Evolutionary conservation across 768 basidiomycete species (phyloP), one percentile per base, ranked within the genome.

Genomic region (Lentinula lateritia): DNA sequence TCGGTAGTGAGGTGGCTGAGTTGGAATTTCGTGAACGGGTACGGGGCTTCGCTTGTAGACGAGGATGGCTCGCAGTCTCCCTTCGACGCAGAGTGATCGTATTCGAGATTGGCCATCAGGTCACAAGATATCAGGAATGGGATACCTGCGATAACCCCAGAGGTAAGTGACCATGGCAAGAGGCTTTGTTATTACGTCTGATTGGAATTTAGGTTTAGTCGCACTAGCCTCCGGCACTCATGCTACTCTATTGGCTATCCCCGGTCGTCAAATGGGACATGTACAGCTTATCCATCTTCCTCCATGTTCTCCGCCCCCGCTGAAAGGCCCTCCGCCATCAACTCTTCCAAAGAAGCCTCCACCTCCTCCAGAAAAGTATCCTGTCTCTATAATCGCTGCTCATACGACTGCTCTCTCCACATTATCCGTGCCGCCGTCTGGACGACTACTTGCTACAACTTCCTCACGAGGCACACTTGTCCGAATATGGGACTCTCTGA

Each of bases 1-100:
- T 83, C 3, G 84, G 84, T n/a, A 76, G 77, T 63, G 90, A 94
- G 70, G 89, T 93, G 53, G 92, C 90, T 41, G 92, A 95, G 71
- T 81, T 95, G 62, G 93, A 95, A 74, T 95, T 96, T 69, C 81
- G 90, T 67, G 93, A 94, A 74, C 79, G 81, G 61, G 92, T 93
- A 1, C 80, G 90, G 61, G 92, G 92, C 0, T 72, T 94, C 52
- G 87, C 87, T 4, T 92, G 90, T 69, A 78, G 92, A 63, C 80
- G 92, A 36, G 90, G 89, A 15, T 92, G 90, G 91, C 83, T 94
- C 42, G 89, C 88, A 34, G 91, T 94, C 16, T 86, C 90, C 35
- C 77, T 94, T 52, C 84, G 90, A 43, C 78, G 91, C 55, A 79
- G 93, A 64, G 90, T 93, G 35, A 85, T 92, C 39, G 82, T 88